A percentile compares a stretch with the other conserved stretches of the same genome.
These are phyloP conservation scores for Talaromyces sp. DNA, from an alignment of 2,329 filamentous ascomycete species.

Conservation along the genomic window DNA sequence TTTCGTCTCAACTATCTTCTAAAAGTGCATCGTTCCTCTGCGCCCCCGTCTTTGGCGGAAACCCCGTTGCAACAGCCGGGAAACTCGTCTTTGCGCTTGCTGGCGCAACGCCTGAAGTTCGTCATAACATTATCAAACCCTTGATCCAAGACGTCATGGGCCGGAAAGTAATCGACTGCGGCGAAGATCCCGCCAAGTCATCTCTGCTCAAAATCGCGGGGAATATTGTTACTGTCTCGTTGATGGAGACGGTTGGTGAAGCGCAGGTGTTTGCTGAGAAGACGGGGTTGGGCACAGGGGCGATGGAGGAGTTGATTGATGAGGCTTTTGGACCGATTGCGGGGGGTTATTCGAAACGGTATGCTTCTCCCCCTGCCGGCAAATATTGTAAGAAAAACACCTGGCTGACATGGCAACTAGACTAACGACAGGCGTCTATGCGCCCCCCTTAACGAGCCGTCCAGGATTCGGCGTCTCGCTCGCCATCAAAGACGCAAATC, in stretches of 20 bases:
- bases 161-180: slow-evolving; percentile 41
- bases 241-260: slow-evolving; percentile 48
- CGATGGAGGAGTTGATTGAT: slow-evolving; percentile 43
- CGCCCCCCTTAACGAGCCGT: slow-evolving; percentile 34
- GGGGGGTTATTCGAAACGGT: slow-evolving; percentile 44
- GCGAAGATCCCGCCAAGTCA: slow-evolving; percentile 43
- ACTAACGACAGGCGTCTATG: slow-evolving; percentile 44
- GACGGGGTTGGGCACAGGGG: slow-evolving; percentile 41
- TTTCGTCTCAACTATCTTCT: slow-evolving; percentile 32
- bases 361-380: neutral
- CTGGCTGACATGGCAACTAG: slow-evolving; percentile 22
- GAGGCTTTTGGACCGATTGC: slow-evolving; percentile 45
- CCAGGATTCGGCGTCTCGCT: slow-evolving; percentile 38
- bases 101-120: slow-evolving; percentile 33
- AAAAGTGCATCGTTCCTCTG: slow-evolving; percentile 38
- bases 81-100: slow-evolving; percentile 47
- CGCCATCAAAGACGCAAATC: slow-evolving; percentile 38
- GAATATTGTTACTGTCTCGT: slow-evolving; percentile 43
- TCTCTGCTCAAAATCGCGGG: slow-evolving; percentile 47
- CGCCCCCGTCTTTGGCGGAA: slow-evolving; percentile 46
- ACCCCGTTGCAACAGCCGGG: slow-evolving; percentile 43
- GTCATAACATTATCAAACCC: slow-evolving; percentile 33
- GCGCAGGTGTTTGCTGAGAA: slow-evolving; percentile 48
- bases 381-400: no score
- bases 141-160: slow-evolving; percentile 46